These are phyloP conservation scores for Phytophthora pisi DNA, from an alignment of 352 stramenopile species.

Conservation along the genomic window DNA sequence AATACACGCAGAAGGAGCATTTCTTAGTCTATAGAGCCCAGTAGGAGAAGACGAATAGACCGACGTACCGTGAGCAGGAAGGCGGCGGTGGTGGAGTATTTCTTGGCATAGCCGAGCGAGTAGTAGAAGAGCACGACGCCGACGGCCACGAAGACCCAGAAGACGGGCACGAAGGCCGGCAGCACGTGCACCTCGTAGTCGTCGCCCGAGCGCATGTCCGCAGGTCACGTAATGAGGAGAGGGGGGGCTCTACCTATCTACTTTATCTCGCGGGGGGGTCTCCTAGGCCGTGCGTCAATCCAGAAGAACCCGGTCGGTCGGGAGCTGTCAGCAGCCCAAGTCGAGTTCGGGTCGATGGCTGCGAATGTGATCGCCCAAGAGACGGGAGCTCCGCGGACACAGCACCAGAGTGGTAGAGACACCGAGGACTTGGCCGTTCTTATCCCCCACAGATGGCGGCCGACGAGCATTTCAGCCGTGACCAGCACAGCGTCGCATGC, in stretches of 20 bases:
- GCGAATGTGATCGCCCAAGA: constrained; percentile 7
- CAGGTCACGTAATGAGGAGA: too few relatives aligned
- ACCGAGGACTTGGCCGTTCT: constrained; percentile 18
- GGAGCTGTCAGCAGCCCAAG: not conserved
- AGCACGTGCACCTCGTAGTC: constrained; percentile 53
- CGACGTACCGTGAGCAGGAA: constrained; percentile 79
- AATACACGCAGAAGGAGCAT: not conserved
- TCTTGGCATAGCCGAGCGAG: constrained; percentile 73
- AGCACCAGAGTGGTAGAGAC: constrained; percentile 24
- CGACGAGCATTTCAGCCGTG: not conserved
- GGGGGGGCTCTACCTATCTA: too few relatives aligned
- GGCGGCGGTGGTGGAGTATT: constrained; percentile 73
- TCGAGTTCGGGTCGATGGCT: not conserved
- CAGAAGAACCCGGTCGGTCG: not conserved
- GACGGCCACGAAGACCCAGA: constrained; percentile 69
- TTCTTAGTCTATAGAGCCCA: too few relatives aligned
- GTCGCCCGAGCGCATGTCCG: constrained; percentile 18
- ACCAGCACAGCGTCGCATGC: constrained; percentile 20
- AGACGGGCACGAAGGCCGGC: constrained; percentile 60
- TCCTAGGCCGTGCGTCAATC: constrained; percentile 30
- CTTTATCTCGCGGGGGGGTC: too few relatives aligned
- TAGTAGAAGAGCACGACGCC: constrained; percentile 77
- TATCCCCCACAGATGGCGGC: constrained; percentile 12
- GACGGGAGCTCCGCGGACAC: constrained; percentile 4
- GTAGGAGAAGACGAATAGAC: not conserved